These are phyloP conservation scores for Adiantum capillusveneris DNA, from an alignment of 75 land plant species.

Conservation along the genomic window DNA sequence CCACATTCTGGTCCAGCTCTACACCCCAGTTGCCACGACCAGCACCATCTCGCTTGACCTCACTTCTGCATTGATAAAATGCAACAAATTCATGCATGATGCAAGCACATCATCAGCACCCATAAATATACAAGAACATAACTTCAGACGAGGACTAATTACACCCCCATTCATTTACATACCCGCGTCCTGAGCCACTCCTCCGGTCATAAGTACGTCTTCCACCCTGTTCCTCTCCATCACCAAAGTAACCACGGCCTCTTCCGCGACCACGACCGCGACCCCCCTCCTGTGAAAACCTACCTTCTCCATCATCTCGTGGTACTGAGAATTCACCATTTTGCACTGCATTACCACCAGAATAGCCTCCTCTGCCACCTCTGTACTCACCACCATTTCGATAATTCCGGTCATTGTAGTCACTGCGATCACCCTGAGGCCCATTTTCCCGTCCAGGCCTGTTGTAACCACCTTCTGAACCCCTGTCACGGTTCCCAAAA, in stretches of 20 bases:
- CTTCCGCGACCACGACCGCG: constrained; percentile 59
- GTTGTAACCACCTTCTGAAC: constrained; percentile 16
- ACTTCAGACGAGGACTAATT: too few species aligned
- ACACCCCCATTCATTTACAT: background rate
- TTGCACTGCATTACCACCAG: constrained; percentile 19
- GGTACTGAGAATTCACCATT: constrained; percentile 33
- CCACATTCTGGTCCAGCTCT: constrained; percentile 39
- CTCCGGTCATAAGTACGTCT: constrained; percentile 73
- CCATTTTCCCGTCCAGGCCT: constrained; percentile 9
- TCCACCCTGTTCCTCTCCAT: constrained; percentile 37
- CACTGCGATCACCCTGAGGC: constrained; percentile 13
- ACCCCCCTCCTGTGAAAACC: constrained; percentile 28
- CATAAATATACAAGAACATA: too few species aligned
- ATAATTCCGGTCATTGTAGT: constrained; percentile 20
- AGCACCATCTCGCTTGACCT: constrained; percentile 79
- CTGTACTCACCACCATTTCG: constrained; percentile 31
- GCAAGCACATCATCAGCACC: too few species aligned
- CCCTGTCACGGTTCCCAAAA: constrained; percentile 39
- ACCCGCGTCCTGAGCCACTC: constrained; percentile 94
- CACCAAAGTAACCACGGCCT: constrained; percentile 49
- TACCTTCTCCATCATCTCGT: constrained; percentile 40
- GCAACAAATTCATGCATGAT: too few species aligned
- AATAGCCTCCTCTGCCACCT: too few species aligned
- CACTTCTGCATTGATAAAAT: constrained; percentile 26
- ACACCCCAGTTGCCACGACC: constrained; percentile 97